Evolutionary conservation across 2,329 filamentous ascomycete genomes (phyloP), one percentile per base, ranked within the genome.

Genomic region (Sclerotinia minor): DNA sequence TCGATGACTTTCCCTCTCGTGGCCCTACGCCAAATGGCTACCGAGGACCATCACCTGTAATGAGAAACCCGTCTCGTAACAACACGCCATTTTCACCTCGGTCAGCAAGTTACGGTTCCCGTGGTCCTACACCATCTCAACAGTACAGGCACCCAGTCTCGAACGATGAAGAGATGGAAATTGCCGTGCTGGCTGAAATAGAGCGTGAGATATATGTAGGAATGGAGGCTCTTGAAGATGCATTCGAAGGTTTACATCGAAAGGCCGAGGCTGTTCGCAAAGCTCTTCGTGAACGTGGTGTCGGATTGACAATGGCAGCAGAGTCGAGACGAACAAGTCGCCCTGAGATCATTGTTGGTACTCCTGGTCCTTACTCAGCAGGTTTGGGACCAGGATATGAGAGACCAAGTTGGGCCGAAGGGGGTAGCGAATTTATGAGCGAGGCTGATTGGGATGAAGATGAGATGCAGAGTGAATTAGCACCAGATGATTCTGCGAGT

Each of bases 201-300:
- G 94, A 98, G 79, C 88, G 93, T 8, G 92, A 97, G 75, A 96
- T 98, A 68, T 97, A 94, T 79, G 85, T 88, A 45, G 92, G 94
- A 70, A 98, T 98, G 94, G 94, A 98, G 79, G 89, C 88, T 0
- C 85, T 98, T 32, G 94, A 98, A 79, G 92, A 97, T 76, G 93
- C 94, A 0, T 97, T 98, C 74, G 94, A 98, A 80, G 88, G 87
- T 38, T 83, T 98, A n/a, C 94, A 98, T 77, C 85, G 87, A 72
- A 90, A 89, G 75, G 94, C 94, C 2, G 93, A 97, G 79, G 79
- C 83, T 24, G 91, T 97, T 21, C 89, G 94, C 6, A 88, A 87
- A 29, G 87, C 89, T 0, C 83, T 98, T 6, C 89, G 94, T 7
- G 91, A 95, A 76, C 90, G 94, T 52, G 89, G 89, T 19, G 92